Percentiles rank a stretch among this genome's conserved stretches.
These are phyloP conservation scores for Mycena pura DNA, from an alignment of 768 basidiomycete genomes.

Conservation along the genomic window DNA sequence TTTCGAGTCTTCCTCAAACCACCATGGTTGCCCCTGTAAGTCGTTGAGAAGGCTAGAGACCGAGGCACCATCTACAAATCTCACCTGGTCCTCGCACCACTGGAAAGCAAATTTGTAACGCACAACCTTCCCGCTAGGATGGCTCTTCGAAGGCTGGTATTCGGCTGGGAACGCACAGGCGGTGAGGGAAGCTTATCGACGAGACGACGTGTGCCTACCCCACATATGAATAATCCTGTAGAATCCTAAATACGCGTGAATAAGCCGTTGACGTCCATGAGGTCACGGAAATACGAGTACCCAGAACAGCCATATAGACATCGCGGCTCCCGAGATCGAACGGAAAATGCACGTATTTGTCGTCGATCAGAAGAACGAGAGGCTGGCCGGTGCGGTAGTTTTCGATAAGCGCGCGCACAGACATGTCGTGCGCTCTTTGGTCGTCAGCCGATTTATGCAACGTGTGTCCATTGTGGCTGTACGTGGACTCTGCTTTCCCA, in stretches of 20 bases:
- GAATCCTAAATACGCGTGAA: constrained; percentile 57
- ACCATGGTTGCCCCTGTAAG: constrained; percentile 55
- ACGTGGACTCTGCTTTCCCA: constrained; percentile 68
- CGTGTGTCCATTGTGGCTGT: constrained; percentile 44
- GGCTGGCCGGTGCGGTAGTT: constrained; percentile 63
- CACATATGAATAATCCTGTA: constrained; percentile 76
- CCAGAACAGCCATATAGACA: constrained; percentile 58
- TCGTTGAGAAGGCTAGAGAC: neutral
- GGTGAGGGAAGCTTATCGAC: no score
- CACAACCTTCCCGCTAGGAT: constrained; percentile 60
- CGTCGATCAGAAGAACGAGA: constrained; percentile 74
- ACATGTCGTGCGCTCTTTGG: constrained; percentile 72
- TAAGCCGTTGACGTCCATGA: no score
- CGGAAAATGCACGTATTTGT: constrained; percentile 76
- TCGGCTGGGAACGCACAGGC: constrained; percentile 61
- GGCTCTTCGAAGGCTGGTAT: constrained; percentile 55
- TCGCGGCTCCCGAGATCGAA: constrained; percentile 61
- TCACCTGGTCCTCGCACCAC: constrained; percentile 78
- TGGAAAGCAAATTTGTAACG: constrained; percentile 86
- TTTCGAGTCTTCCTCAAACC: constrained; percentile 31
- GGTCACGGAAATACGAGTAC: constrained; percentile 3
- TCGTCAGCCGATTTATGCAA: constrained; percentile 60
- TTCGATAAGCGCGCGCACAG: constrained; percentile 70
- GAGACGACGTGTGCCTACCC: constrained; percentile 48
- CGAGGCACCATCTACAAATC: neutral